A percentile compares a stretch with the other conserved stretches of the same genome.
phyloP scores from a whole-genome alignment of 768 basidiomycete species.

The Boletus rubescentipes region DNA sequence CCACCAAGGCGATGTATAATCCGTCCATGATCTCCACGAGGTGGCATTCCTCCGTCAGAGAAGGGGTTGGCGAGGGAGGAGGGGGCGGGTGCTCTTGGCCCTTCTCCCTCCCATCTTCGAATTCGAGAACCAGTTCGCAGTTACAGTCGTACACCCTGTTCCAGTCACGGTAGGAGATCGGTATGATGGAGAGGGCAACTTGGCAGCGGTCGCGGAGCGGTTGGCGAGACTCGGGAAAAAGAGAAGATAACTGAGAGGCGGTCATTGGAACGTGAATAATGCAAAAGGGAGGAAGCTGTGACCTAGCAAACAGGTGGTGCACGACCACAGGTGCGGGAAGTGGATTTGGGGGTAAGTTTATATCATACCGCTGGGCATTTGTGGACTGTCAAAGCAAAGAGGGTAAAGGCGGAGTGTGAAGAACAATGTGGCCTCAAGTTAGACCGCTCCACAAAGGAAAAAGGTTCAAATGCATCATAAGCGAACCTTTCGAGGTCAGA shows the following conservation, averaged over 20 bases:
- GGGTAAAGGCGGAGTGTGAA: not conserved
- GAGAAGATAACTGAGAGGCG: not conserved
- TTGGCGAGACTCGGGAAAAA: not conserved
- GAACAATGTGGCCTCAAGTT: not conserved
- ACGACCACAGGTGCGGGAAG: not conserved
- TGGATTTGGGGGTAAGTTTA: not conserved
- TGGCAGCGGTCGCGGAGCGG: slow-evolving; percentile 12
- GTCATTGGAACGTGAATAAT: not conserved
- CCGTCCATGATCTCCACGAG: slow-evolving; percentile 10
- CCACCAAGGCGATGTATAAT: slow-evolving; percentile 21
- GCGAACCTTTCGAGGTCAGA: not conserved
- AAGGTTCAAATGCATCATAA: not conserved
- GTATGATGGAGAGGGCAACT: slow-evolving; percentile 3
- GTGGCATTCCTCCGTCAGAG: not conserved
- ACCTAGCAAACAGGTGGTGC: not conserved
- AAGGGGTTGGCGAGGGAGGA: not conserved
- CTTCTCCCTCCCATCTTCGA: slow-evolving; percentile 1
- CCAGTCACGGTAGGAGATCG: slow-evolving; percentile 9
- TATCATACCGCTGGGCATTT: not conserved
- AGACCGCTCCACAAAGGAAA: not conserved
- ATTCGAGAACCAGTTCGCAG: not conserved
- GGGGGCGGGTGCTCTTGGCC: not conserved
- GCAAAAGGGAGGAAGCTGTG: not conserved
- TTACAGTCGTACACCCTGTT: not conserved
- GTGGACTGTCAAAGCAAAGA: not conserved